Base-by-base conservation (phyloP, 331 rosid species). In the Stylosanthes scabra region DNA sequence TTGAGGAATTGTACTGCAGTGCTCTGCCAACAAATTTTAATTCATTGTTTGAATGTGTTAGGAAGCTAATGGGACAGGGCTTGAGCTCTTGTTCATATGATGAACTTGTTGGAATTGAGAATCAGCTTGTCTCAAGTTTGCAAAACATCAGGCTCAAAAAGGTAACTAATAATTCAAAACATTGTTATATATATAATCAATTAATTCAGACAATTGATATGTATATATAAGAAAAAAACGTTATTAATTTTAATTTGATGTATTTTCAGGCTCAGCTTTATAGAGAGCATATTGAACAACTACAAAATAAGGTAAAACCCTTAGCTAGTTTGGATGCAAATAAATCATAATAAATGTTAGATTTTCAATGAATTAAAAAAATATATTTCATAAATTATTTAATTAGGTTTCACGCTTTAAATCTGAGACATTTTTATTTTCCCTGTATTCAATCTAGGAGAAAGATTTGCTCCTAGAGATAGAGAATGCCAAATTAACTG, bases 31-130 rank as follows among this genome's bases (percentile, higher is more conserved):
- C 29, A 39, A n/a, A 34, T 15, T 62, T 62, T 8, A 42, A 12
- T 63, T 15, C n/a, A 44, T 20, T 63, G 31, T 62, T 60, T 72
- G 63, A 3, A 51, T 41, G 3, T 74, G 11, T 55, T 62, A 88
- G 96, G 85, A 87, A 77, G 79, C 75, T 84, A 58, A 28, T 86
- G 84, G 92, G 89, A 15, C 60, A 76, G 54, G 84, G 50, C 51
- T 65, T 83, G 74, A 60, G 45, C 71, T 66, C 77, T 14, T 82
- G 88, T 61, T 71, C 90, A 20, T 14, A 50, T 44, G 81, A 86
- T 37, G 96, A 90, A 60, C 85, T 87, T 25, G 52, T 75, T 13
- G 74, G 61, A 60, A 49, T 83, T 5, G 80, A 71, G 49, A 7
- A 44, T 63, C 92, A 86, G 80, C 71, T 90, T 41, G 84, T 66